phyloP scores from a whole-genome alignment of 306 rosid genomes.

The Ochetophila trinervis region DNA sequence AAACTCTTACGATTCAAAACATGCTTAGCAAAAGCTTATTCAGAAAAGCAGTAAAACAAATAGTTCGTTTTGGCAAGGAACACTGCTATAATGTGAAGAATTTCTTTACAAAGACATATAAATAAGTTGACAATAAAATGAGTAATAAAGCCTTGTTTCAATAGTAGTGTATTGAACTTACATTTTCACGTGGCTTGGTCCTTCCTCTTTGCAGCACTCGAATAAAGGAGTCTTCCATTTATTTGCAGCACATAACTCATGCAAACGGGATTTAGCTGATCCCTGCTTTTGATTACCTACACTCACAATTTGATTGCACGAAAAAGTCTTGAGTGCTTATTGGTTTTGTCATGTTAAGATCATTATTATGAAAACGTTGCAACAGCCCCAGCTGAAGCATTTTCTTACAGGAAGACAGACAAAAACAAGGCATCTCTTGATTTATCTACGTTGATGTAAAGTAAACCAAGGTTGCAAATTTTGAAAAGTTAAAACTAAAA shows the following conservation, averaged over 20 bases:
- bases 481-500: background rate
- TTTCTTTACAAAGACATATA: too few species aligned
- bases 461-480: too few species aligned
- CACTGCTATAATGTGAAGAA: too few species aligned
- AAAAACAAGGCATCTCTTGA: too few species aligned
- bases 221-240: constrained; percentile 56
- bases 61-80: too few species aligned
- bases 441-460: too few species aligned
- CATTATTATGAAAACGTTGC: background rate
- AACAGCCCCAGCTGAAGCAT: background rate
- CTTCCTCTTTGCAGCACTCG: constrained; percentile 71
- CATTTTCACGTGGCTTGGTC: constrained; percentile 55
- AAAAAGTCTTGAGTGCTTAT: too few species aligned
- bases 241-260: constrained; percentile 52
- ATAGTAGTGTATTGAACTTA: constrained; percentile 27
- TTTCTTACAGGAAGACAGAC: background rate
- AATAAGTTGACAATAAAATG: background rate
- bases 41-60: too few species aligned
- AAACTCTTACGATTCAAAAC: too few species aligned
- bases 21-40: too few species aligned
- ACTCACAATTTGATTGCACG: background rate
- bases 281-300: constrained; percentile 34
- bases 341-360: too few species aligned
- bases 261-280: constrained; percentile 42
- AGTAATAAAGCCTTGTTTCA: background rate